Conservation (phyloP, 2,329 filamentous ascomycete species). For the Fusarium newnesense region DNA sequence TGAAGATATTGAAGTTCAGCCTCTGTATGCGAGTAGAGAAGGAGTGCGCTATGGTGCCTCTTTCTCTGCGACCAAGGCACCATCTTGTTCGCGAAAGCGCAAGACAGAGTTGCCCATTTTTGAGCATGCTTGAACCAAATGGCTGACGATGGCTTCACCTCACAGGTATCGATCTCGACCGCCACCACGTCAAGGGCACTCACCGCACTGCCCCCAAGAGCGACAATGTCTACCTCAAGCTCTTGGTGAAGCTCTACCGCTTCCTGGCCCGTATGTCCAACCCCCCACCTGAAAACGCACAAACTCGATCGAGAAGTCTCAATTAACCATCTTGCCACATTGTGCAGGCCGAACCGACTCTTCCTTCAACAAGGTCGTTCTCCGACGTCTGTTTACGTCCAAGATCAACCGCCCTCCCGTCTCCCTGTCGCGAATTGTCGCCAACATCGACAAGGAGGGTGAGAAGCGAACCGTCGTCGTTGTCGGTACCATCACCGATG, state of each 20-base stretch:
- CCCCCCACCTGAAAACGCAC: not conserved
- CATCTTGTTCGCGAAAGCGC: conserved; percentile 43
- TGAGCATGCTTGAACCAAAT: conserved; percentile 73
- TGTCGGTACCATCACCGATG: conserved; percentile 95
- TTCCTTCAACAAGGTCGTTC: conserved; percentile 98
- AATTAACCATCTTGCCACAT: conserved; percentile 12
- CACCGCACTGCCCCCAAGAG: conserved; percentile 97
- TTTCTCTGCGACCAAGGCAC: conserved; percentile 45
- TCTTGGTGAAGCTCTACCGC: conserved; percentile 98
- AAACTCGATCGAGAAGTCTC: not conserved
- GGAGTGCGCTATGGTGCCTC: conserved; percentile 16
- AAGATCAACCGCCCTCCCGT: conserved; percentile 97
- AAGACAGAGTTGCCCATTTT: conserved; percentile 47
- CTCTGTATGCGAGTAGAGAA: conserved; percentile 63
- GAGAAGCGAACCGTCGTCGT: conserved; percentile 91
- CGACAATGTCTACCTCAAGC: conserved; percentile 97
- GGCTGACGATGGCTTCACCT: conserved; percentile 67
- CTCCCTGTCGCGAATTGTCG: conserved; percentile 89
- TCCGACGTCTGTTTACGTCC: conserved; percentile 97
- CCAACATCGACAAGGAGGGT: conserved; percentile 72
- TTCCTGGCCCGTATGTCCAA: conserved; percentile 89
- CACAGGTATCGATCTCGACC: conserved; percentile 77
- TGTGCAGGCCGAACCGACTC: conserved; percentile 90
- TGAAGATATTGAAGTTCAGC: conserved; percentile 55
- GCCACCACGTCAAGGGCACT: conserved; percentile 74